Evolutionary conservation across 495 filamentous ascomycete species (phyloP).

Genomic region (Clavariopsis aquatica): DNA sequence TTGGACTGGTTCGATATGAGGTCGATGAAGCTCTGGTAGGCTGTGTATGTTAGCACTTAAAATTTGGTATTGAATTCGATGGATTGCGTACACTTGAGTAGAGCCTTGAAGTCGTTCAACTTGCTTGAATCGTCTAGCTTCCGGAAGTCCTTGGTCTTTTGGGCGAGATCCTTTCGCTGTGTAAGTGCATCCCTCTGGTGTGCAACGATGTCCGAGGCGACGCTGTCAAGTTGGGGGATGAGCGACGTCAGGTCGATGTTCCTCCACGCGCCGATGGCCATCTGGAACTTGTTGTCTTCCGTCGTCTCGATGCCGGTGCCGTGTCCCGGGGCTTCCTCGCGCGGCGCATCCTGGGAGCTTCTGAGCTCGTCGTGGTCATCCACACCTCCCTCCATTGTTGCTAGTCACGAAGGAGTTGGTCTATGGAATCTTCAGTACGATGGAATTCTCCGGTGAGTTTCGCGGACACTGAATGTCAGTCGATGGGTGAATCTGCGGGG

Average conservation of each 20-base stretch:
- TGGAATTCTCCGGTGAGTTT: not conserved
- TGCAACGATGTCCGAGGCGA: constrained; percentile 87
- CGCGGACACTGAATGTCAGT: not conserved
- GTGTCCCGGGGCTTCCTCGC: constrained; percentile 1
- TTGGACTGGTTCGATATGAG: constrained; percentile 93
- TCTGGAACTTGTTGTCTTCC: constrained; percentile 87
- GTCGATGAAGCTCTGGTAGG: constrained; percentile 97
- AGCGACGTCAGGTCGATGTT: constrained; percentile 86
- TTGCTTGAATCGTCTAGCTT: constrained; percentile 93
- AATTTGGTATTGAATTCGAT: not conserved
- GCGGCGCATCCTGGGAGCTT: constrained; percentile 32
- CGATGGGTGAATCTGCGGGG: not conserved
- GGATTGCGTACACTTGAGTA: constrained; percentile 70
- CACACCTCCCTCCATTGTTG: constrained; percentile 33
- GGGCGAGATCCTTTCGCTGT: constrained; percentile 92
- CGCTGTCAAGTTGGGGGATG: constrained; percentile 83
- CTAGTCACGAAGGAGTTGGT: not conserved
- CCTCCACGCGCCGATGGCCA: constrained; percentile 93
- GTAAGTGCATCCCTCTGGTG: constrained; percentile 90
- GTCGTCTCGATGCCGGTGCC: constrained; percentile 1
- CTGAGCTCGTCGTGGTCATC: constrained; percentile 14
- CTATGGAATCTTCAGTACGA: not conserved
- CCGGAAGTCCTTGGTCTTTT: constrained; percentile 97
- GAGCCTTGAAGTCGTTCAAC: constrained; percentile 78
- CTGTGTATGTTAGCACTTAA: constrained; percentile 50